Conservation (phyloP, 73 alveolate species). For the Paramecium tetraurelia region DNA sequence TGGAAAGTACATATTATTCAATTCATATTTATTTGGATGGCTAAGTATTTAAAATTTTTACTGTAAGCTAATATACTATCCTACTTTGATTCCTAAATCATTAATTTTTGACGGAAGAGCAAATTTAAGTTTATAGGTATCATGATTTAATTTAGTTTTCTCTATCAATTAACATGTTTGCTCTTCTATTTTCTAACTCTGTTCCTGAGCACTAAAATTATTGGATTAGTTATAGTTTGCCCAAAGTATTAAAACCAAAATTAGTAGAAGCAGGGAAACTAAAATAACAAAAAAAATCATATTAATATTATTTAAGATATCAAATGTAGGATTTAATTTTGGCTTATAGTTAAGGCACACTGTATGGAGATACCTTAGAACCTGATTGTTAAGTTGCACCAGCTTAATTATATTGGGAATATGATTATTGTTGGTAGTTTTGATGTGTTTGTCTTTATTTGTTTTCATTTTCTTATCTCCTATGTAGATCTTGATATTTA, state of each 20-base stretch:
- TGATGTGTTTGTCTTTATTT: background rate
- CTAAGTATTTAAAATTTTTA: background rate
- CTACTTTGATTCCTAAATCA: background rate
- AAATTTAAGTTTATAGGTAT: slow-evolving; percentile 49
- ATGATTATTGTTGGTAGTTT: background rate
- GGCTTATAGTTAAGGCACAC: slow-evolving; percentile 23
- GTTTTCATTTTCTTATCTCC: background rate
- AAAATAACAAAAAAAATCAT: background rate
- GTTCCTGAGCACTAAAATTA: background rate
- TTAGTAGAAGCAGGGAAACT: background rate
- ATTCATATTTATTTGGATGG: slow-evolving; percentile 4
- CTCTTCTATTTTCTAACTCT: background rate
- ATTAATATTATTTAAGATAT: background rate
- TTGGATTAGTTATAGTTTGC: background rate
- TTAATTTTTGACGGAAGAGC: slow-evolving; percentile 32
- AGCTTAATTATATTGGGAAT: background rate
- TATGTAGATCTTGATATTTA: slow-evolving; percentile 13
- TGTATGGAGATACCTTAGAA: slow-evolving; percentile 10
- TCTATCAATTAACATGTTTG: background rate
- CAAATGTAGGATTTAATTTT: slow-evolving; percentile 1
- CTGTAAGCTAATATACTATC: background rate
- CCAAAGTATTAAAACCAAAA: background rate
- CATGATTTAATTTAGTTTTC: slow-evolving; percentile 49
- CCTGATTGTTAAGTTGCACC: background rate
- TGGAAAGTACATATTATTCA: background rate